phyloP scores from a whole-genome alignment of 2,329 filamentous ascomycete genomes.

The Claviceps sp. region DNA sequence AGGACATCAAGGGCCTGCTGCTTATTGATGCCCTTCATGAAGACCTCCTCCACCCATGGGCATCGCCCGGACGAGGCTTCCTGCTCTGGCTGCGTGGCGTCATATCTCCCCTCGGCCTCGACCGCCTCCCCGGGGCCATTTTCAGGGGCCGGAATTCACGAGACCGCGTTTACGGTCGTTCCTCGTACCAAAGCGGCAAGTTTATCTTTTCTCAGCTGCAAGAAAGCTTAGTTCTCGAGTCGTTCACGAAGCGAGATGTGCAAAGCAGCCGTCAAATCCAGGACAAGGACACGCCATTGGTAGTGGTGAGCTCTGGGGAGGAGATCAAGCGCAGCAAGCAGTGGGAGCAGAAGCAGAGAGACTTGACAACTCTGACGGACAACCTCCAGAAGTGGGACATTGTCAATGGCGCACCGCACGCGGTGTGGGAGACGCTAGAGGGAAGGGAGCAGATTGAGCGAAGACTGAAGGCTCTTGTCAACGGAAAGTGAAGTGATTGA shows the following conservation, averaged over 20 bases:
- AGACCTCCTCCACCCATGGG: constrained; percentile 59
- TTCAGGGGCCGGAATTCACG: constrained; percentile 68
- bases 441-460: constrained; percentile 68
- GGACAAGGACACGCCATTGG: constrained; percentile 58
- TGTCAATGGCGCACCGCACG: constrained; percentile 69
- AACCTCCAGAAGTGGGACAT: constrained; percentile 77
- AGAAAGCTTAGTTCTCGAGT: constrained; percentile 77
- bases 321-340: constrained; percentile 49
- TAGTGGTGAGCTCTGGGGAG: constrained; percentile 70
- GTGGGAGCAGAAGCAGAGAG: constrained; percentile 78
- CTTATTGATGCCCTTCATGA: constrained; percentile 85
- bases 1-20: constrained; percentile 63
- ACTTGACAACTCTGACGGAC: constrained; percentile 66
- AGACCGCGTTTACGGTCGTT: constrained; percentile 74
- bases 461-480: constrained; percentile 56
- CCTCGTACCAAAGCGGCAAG: constrained; percentile 67
- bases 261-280: constrained; percentile 68
- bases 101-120: constrained; percentile 74
- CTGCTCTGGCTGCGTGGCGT: constrained; percentile 75
- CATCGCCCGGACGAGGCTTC: constrained; percentile 59
- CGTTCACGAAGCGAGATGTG: constrained; percentile 74
- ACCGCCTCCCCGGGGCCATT: constrained; percentile 65
- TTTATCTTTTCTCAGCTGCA: constrained; percentile 84
- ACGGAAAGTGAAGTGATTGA: background rate
- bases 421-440: constrained; percentile 67